Percentiles rank a stretch among this genome's conserved stretches.
Conservation (phyloP, 805 yeast species). For the Saturnispora mendoncae region DNA sequence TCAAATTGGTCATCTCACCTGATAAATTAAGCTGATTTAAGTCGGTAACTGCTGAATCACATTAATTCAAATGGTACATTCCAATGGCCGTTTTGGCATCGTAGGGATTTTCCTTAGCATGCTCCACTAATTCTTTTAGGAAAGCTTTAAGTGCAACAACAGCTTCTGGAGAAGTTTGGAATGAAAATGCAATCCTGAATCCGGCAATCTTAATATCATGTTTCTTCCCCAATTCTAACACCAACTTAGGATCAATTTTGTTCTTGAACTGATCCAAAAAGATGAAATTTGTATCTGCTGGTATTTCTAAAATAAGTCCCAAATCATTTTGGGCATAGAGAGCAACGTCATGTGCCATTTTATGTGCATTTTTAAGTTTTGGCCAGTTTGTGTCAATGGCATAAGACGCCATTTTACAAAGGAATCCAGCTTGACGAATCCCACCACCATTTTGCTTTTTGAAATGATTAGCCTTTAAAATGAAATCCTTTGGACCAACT, state of each 20-base stretch:
- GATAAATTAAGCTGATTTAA: too few relatives aligned
- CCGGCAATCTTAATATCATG: constrained; percentile 60
- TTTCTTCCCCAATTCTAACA: constrained; percentile 35
- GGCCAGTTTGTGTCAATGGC: constrained; percentile 70
- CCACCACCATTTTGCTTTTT: constrained; percentile 94
- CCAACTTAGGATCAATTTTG: constrained; percentile 44
- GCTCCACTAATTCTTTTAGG: constrained; percentile 39
- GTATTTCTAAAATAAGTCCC: constrained; percentile 54
- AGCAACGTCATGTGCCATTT: constrained; percentile 41
- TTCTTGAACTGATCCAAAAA: constrained; percentile 52
- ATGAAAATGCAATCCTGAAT: constrained; percentile 74
- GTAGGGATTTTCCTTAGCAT: constrained; percentile 26
- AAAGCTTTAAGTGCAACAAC: constrained; percentile 50
- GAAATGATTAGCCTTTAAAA: constrained; percentile 71
- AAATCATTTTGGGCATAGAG: constrained; percentile 37
- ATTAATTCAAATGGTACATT: constrained; percentile 13
- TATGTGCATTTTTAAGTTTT: constrained; percentile 42
- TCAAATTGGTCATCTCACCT: too few relatives aligned
- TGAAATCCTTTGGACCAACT: constrained; percentile 55
- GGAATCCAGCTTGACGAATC: constrained; percentile 77
- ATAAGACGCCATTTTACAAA: constrained; percentile 67
- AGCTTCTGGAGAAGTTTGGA: constrained; percentile 48
- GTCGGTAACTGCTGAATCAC: too few relatives aligned
- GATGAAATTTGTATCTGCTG: constrained; percentile 79
- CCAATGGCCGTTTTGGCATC: constrained; percentile 15